Conservation (phyloP, 345 rosid species). For the Camelina sativa region DNA sequence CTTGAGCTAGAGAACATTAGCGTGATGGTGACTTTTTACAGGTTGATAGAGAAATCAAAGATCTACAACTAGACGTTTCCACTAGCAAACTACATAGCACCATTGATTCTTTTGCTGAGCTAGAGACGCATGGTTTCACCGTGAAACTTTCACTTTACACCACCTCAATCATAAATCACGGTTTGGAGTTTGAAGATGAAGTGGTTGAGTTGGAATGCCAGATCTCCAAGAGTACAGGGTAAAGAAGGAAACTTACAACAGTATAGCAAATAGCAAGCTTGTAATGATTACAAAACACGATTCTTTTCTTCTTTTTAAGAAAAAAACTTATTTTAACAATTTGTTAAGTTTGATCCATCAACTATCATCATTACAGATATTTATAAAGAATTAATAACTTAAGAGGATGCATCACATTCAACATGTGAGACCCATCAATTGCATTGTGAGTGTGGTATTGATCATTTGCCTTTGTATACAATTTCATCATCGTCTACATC, state of each 20-base stretch:
- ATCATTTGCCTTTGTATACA: constrained; percentile 79
- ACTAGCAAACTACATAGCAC: neutral
- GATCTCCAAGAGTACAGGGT: neutral
- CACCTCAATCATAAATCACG: neutral
- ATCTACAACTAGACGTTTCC: neutral
- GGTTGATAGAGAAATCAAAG: neutral
- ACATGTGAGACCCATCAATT: constrained; percentile 33
- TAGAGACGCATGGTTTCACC: neutral
- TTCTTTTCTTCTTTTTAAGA: neutral
- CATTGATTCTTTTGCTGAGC: neutral
- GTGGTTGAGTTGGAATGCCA: constrained; percentile 8
- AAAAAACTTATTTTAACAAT: constrained; percentile 25
- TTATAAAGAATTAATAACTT: constrained; percentile 35
- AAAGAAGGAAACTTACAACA: neutral
- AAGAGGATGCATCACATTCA: constrained; percentile 30
- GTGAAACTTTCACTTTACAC: neutral
- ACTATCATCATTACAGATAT: constrained; percentile 39
- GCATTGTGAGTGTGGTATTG: constrained; percentile 23
- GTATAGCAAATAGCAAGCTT: constrained; percentile 11
- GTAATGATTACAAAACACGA: constrained; percentile 35
- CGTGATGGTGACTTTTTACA: neutral
- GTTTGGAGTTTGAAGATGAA: neutral
- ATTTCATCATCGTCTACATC: constrained; percentile 96
- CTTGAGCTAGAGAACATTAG: neutral
- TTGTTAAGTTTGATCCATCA: constrained; percentile 36